phyloP scores from a whole-genome alignment of 1,284 basidiomycete species.

The Heterobasidion parviporum region DNA sequence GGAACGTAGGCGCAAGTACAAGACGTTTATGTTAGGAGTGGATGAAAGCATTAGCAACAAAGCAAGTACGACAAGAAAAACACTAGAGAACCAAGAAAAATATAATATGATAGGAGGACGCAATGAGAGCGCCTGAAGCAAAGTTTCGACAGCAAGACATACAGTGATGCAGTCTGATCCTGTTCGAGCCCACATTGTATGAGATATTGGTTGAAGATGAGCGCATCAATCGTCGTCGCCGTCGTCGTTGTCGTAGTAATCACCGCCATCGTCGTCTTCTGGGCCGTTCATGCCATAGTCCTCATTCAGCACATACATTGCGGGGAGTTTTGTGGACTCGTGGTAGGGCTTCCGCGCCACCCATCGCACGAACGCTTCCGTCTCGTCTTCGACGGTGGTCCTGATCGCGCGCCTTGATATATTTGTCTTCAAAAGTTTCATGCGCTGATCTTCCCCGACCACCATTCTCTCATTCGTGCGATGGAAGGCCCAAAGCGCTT shows the following conservation, averaged over 20 bases:
- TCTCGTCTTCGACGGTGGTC: neutral
- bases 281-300: neutral
- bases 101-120: too few relatives aligned
- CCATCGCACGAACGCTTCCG: neutral
- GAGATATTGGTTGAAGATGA: too few relatives aligned
- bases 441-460: neutral
- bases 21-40: too few relatives aligned
- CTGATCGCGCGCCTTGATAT: neutral
- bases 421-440: neutral
- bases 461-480: neutral
- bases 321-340: neutral
- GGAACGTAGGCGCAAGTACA: too few relatives aligned
- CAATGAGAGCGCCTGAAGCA: too few relatives aligned
- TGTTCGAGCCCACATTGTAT: too few relatives aligned
- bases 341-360: neutral
- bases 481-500: neutral
- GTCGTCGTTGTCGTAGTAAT: neutral
- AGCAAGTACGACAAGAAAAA: too few relatives aligned
- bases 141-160: too few relatives aligned
- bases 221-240: neutral
- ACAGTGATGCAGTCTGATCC: too few relatives aligned
- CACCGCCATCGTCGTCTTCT: neutral
- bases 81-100: too few relatives aligned
- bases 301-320: neutral
- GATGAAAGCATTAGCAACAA: too few relatives aligned